A percentile compares a stretch with the other conserved stretches of the same genome.
Conservation (phyloP, 2,329 filamentous ascomycete species). For the Diplodia intermedia region DNA sequence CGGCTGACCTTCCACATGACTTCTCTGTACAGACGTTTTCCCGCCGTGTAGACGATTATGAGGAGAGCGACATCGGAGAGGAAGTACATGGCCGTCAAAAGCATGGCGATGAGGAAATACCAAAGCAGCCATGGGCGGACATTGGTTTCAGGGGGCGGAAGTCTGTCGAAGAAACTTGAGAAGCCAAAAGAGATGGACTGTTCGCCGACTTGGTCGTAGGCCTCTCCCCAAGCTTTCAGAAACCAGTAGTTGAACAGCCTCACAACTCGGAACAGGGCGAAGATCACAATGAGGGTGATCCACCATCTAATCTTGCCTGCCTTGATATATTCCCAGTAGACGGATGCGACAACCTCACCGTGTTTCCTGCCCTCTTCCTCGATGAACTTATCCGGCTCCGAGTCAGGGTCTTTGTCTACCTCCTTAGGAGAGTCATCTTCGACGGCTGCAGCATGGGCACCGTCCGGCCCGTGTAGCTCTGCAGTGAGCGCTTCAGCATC, state of each 20-base stretch:
- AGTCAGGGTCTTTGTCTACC: slow-evolving; percentile 30
- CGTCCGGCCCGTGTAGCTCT: slow-evolving; percentile 13
- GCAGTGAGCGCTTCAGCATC: slow-evolving; percentile 38
- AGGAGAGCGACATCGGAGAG: slow-evolving; percentile 72
- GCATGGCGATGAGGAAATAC: slow-evolving; percentile 66
- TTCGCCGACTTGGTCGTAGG: slow-evolving; percentile 58
- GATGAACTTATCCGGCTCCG: slow-evolving; percentile 72
- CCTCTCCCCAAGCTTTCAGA: slow-evolving; percentile 85
- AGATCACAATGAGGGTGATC: slow-evolving; percentile 67
- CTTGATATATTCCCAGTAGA: slow-evolving; percentile 87
- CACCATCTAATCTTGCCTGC: slow-evolving; percentile 80
- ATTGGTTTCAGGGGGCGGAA: slow-evolving; percentile 72
- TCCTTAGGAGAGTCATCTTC: slow-evolving; percentile 36
- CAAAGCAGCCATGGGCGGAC: slow-evolving; percentile 76
- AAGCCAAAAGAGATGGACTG: slow-evolving; percentile 8
- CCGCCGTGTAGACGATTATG: slow-evolving; percentile 79
- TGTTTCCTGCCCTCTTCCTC: slow-evolving; percentile 77
- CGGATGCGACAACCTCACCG: slow-evolving; percentile 74
- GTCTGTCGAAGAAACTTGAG: slow-evolving; percentile 42
- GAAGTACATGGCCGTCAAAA: slow-evolving; percentile 53
- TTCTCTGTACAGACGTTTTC: slow-evolving; percentile 74
- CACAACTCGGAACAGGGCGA: slow-evolving; percentile 68
- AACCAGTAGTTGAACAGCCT: slow-evolving; percentile 78
- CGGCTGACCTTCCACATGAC: slow-evolving; percentile 77
- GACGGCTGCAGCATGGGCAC: neutral